Base-by-base conservation (phyloP, 371 early-diverging fungal genomes). In the Entomophthora muscae region DNA sequence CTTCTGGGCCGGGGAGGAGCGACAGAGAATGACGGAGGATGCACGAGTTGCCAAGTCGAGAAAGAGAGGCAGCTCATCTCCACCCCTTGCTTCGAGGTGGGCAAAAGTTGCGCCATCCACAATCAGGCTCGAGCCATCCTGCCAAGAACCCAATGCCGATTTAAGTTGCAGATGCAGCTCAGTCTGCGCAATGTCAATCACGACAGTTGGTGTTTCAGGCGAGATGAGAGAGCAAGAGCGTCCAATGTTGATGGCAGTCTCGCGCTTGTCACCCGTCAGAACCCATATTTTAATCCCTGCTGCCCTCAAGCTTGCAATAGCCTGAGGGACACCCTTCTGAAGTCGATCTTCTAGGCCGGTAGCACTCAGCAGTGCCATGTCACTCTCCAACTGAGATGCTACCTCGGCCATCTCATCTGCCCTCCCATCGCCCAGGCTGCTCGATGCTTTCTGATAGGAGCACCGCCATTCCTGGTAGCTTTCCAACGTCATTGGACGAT, bases 1-100 rank as follows among this genome's bases (percentile, higher is more conserved):
- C 75, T 98, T 98, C 71, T 96, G 94, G 32, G 89, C 72, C 3
- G 98, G 98, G 0, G 93, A 88, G 0, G 94, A 92, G 62, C 98
- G 89, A 67, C 93, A 95, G 74, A 91, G 93, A 32, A 94, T 82
- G 10, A 93, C 91, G 32, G 63, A 12, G 59, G 53, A 23, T 57
- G 63, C n/a, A 29, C 53, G 64, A 22, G 73, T 76, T 42, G 82
- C 84, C 26, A 83, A 72, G 60, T 73, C 72, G 24, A 82, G 69
- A 70, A 83, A 85, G 65, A 64, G 66, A 52, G 67, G 69, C 54
- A 71, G 56, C 22, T 55, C 56, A 3, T 55, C 56, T 10, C 56
- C 56, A 24, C 28, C 56, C 28, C 56, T 26, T 7, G 56, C 56
- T 22, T 58, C 56, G 31, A 70, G 58, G 0, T 61, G 69, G 52